Conservation (phyloP, 305 asterid genomes). For the Solanum hybrid region DNA sequence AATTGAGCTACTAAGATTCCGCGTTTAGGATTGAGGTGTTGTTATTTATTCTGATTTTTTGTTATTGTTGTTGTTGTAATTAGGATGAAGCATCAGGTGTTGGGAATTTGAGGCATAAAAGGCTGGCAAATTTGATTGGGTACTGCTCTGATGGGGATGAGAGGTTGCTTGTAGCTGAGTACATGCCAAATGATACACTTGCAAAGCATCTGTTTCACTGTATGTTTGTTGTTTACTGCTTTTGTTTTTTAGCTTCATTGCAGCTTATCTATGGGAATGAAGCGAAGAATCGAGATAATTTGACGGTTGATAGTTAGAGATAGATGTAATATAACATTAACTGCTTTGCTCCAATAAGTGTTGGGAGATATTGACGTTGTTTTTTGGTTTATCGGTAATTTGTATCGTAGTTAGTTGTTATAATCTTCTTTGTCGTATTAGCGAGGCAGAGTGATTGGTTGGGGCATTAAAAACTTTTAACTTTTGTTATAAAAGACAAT, state of each 20-base stretch:
- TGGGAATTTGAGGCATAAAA: constrained; percentile 83
- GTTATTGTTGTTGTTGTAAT: background rate
- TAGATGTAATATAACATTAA: background rate
- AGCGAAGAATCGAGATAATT: background rate
- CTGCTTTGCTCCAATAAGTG: background rate
- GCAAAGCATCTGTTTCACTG: constrained; percentile 97
- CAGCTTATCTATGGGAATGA: background rate
- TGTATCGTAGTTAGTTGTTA: background rate
- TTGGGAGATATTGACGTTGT: background rate
- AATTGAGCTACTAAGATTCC: background rate
- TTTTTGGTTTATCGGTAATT: background rate
- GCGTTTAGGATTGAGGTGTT: background rate
- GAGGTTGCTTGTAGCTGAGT: constrained; percentile 94
- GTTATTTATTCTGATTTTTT: background rate
- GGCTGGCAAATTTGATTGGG: constrained; percentile 91
- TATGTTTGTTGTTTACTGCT: constrained; percentile 18
- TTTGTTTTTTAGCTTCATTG: background rate
- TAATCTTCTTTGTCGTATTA: background rate
- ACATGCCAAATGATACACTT: constrained; percentile 93
- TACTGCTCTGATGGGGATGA: constrained; percentile 95
- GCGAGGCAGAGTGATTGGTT: background rate
- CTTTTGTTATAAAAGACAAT: background rate
- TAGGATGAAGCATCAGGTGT: constrained; percentile 93
- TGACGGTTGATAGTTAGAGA: background rate
- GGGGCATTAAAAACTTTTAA: background rate